Percentiles rank a stretch among this genome's conserved stretches.
phyloP scores from a whole-genome alignment of 257 asterid species.

The Jasminum sambac region DNA sequence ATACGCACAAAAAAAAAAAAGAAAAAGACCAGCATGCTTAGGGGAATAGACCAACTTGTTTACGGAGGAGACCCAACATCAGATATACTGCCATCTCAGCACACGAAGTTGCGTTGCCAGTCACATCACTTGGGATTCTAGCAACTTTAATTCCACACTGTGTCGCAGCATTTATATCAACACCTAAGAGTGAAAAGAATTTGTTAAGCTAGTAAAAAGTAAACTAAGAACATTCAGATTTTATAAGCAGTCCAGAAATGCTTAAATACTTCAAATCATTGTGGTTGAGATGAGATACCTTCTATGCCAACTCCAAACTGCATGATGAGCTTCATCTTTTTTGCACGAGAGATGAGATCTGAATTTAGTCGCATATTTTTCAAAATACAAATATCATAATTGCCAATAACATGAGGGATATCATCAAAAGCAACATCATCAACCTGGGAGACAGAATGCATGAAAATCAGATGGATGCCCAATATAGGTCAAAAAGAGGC shows the following conservation, averaged over 20 bases:
- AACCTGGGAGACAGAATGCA: conserved; percentile 49
- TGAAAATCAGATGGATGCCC: neutral
- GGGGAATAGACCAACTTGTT: conserved; percentile 76
- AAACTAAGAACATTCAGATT: neutral
- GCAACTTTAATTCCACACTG: conserved; percentile 86
- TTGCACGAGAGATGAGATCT: conserved; percentile 73
- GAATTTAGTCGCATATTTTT: conserved; percentile 62
- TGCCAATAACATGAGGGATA: conserved; percentile 62
- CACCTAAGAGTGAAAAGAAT: conserved; percentile 42
- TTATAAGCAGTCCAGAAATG: neutral
- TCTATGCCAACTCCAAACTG: conserved; percentile 97
- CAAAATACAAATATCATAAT: conserved; percentile 76
- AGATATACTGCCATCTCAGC: conserved; percentile 97
- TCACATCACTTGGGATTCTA: conserved; percentile 71
- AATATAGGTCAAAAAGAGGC: neutral
- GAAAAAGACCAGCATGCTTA: no score
- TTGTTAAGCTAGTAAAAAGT: neutral
- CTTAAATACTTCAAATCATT: neutral
- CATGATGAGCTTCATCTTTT: conserved; percentile 85
- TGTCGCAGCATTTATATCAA: conserved; percentile 83
- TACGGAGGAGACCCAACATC: conserved; percentile 94
- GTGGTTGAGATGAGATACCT: conserved; percentile 46
- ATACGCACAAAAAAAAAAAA: conserved; percentile 1
- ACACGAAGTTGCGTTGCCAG: conserved; percentile 96
- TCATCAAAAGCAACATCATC: conserved; percentile 67